Base-by-base conservation (phyloP, 176 grass and related monocot species). In the Neostapfia colusana region DNA sequence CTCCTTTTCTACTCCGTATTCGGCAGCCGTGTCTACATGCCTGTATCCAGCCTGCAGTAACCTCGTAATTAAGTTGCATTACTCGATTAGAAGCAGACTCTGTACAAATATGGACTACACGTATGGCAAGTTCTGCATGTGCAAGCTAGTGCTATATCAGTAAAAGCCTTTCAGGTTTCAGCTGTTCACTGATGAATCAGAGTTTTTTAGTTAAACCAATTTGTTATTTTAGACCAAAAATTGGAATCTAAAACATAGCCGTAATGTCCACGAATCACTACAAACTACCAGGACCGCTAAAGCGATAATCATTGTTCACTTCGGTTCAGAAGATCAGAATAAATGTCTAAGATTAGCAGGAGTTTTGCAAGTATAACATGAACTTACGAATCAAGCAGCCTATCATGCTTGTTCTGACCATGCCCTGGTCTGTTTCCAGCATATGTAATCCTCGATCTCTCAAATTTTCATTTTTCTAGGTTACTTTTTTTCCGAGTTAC, bases 11-110 rank as follows among this genome's bases (percentile, higher is more conserved):
- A 92, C 1, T 62, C 53, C 81, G 24, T 96, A 92, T 70, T 89
- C 23, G 66, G 81, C 76, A 26, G 93, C 93, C 31, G 93, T 96
- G 48, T 96, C 93, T 26, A 92, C 84, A 46, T 96, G 87, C 78
- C 84, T 92, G 75, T 96, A 96, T 74, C 93, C 93, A 77, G 86
- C 93, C 93, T 92, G 89, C 73, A 63, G 26, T 66, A 57, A 67
- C 12, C 38, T 79, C 0, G 20, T 13, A 63, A 59, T 58, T 37
- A 78, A 12, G 31, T 65, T 74, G 51, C 36, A 41, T 48, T 17
- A n/a, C 41, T 87, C 17, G 25, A 77, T 42, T 25, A 39, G 49
- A 73, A 63, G 17, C 10, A 40, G 20, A 37, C 23, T 53, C 20
- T 17, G 18, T 35, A 25, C 20, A 65, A 39, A 66, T 20, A 67